Evolutionary conservation across 441 rosid species (phyloP), one percentile per base, ranked within the genome.

Genomic region (Capsella rubella): DNA sequence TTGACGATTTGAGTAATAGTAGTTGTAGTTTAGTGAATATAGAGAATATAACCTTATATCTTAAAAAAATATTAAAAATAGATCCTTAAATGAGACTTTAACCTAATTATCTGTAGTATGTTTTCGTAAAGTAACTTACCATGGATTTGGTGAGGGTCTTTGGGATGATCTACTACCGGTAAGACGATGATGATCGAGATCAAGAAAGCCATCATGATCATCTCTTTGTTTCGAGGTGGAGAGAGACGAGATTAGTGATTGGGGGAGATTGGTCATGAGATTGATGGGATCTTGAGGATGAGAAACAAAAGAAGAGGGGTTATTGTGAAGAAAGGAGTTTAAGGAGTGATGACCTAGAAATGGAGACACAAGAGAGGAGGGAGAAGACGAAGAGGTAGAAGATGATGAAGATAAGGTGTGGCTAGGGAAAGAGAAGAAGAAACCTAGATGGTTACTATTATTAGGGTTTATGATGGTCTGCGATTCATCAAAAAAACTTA

Each of bases 401-500:
- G 79, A 61, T 43, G 74, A 35, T 21, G 79, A 70, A 47, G 77
- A 52, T 67, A 80, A 83, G 3, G 81, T 65, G 71, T 69, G 81
- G 77, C 29, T 71, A 71, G 90, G 84, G 70, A 87, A 88, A 74
- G 86, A 60, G 75, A 86, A 82, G 81, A 86, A 60, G 45, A 73
- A 86, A 76, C 87, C 87, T 80, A 87, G 72, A 56, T 86, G 80
- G 80, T 71, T 76, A 35, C 84, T 73, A 80, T 15, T n/a, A 46
- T 46, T 67, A 72, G 77, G 77, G 77, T 67, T 78, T 72, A 82
- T 71, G 74, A 84, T 73, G 77, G 73, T 53, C 67, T 62, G 90
- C 68, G 89, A 85, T 25, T 89, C 98, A 75, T 87, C 96, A 67
- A 87, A 85, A 72, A 93, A 78, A 58, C 85, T 77, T 42, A 51